These are phyloP conservation scores for Aspergillus biplanus DNA, from an alignment of 495 filamentous ascomycete species.

Conservation along the genomic window DNA sequence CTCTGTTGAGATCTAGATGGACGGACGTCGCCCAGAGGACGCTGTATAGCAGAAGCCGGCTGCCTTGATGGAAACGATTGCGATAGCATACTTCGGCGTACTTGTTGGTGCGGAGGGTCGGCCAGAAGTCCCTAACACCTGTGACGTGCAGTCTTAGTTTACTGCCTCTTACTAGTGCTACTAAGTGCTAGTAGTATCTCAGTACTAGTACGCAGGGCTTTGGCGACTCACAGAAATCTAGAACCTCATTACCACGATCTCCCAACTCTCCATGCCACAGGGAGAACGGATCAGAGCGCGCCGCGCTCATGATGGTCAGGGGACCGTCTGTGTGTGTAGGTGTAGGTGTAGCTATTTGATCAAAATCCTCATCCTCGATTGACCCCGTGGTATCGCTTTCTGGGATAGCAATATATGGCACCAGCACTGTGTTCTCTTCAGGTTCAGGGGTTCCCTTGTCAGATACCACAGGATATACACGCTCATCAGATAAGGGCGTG, in stretches of 20 bases:
- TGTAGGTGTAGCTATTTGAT: not conserved
- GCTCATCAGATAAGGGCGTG: not conserved
- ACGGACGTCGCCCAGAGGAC: slow-evolving; percentile 9
- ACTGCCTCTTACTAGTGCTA: too few species aligned
- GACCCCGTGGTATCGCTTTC: not conserved
- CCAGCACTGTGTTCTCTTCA: not conserved
- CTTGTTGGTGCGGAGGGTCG: not conserved
- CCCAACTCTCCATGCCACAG: slow-evolving; percentile 1
- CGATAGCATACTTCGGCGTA: slow-evolving; percentile 8
- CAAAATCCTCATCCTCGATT: not conserved
- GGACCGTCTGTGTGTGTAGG: not conserved
- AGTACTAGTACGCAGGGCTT: not conserved
- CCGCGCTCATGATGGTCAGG: slow-evolving; percentile 1
- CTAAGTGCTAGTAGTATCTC: not conserved
- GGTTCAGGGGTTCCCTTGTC: not conserved
- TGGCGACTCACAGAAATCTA: slow-evolving; percentile 8
- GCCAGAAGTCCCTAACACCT: slow-evolving; percentile 9
- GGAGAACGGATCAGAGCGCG: slow-evolving; percentile 7
- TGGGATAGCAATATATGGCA: not conserved
- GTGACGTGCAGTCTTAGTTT: not conserved
- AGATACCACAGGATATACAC: not conserved
- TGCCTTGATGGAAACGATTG: slow-evolving; percentile 7
- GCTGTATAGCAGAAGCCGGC: not conserved
- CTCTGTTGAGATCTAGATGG: slow-evolving; percentile 5
- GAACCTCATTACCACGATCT: slow-evolving; percentile 1